A percentile compares a stretch with the other conserved stretches of the same genome.
Evolutionary conservation across 306 rosid genomes (phyloP).

Genomic region (Begonia fuchsioides): DNA sequence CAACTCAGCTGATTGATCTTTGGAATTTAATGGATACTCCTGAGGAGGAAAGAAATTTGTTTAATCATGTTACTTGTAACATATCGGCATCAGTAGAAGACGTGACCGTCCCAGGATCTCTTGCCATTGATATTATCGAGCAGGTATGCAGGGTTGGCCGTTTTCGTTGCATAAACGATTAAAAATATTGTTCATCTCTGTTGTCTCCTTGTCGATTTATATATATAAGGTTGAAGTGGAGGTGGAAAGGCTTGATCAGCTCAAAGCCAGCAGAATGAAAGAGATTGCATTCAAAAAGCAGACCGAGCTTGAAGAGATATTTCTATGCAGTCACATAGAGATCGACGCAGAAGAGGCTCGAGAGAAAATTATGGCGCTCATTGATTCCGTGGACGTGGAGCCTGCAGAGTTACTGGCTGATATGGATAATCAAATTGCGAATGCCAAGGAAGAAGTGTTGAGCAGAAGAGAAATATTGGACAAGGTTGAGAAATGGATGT

Average conservation of each 20-base stretch:
- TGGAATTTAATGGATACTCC: constrained; percentile 97
- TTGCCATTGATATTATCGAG: too few species aligned
- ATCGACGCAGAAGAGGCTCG: too few species aligned
- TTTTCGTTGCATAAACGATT: constrained; percentile 27
- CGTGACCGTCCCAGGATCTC: too few species aligned
- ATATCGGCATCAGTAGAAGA: constrained; percentile 48
- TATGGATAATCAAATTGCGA: constrained; percentile 79
- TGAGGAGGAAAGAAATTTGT: constrained; percentile 58
- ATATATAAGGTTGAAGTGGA: too few species aligned
- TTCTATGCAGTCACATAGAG: constrained; percentile 35
- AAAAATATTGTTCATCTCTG: constrained; percentile 32
- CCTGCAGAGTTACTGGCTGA: constrained; percentile 78
- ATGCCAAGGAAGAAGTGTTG: constrained; percentile 66
- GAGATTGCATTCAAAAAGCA: constrained; percentile 62
- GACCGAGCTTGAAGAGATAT: constrained; percentile 72
- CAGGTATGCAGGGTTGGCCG: too few species aligned
- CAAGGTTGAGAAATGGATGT: constrained; percentile 96
- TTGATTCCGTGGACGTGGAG: constrained; percentile 61
- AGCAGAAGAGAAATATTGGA: constrained; percentile 87
- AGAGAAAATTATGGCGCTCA: too few species aligned
- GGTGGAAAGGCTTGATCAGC: too few species aligned
- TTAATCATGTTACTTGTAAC: constrained; percentile 72
- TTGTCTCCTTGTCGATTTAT: too few species aligned
- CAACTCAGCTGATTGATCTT: constrained; percentile 58
- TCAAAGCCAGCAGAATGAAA: too few species aligned